Percentiles rank a stretch among this genome's conserved stretches.
Conservation (phyloP, 306 rosid genomes). For the Begonia peltatifolia region DNA sequence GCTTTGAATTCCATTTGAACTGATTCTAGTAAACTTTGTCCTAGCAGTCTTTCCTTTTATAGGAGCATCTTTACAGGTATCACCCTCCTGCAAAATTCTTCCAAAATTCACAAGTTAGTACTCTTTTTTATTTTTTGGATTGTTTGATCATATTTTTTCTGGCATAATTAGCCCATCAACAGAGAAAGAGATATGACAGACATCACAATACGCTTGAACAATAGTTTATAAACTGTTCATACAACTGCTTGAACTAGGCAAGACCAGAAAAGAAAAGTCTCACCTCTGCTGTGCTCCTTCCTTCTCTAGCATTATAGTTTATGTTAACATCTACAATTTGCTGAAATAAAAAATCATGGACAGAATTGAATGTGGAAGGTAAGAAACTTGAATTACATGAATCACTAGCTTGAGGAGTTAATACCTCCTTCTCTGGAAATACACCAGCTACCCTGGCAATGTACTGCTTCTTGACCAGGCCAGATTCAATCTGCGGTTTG, state of each 20-base stretch:
- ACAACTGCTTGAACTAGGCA: neutral
- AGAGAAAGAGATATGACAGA: neutral
- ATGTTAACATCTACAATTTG: conserved; percentile 57
- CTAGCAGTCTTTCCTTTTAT: conserved; percentile 55
- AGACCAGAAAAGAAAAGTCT: conserved; percentile 12
- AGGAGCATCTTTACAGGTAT: conserved; percentile 15
- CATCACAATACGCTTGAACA: neutral
- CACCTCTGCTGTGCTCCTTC: conserved; percentile 82
- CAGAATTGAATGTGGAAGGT: neutral
- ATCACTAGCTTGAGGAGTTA: conserved; percentile 15
- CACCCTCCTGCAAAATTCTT: conserved; percentile 33
- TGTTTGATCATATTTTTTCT: no score
- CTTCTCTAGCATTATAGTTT: conserved; percentile 75
- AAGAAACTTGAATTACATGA: conserved; percentile 8
- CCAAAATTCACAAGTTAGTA: neutral
- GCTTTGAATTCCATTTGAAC: conserved; percentile 53
- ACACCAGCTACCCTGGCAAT: conserved; percentile 67
- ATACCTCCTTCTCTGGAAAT: conserved; percentile 62
- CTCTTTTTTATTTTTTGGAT: neutral
- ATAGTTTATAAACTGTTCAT: neutral
- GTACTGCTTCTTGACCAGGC: conserved; percentile 62
- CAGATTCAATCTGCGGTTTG: conserved; percentile 66
- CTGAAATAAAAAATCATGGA: conserved; percentile 25
- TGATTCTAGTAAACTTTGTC: conserved; percentile 61
- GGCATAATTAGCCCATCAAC: neutral